Conservation (phyloP, 140 eudicot species). For the Anethum foeniculum region DNA sequence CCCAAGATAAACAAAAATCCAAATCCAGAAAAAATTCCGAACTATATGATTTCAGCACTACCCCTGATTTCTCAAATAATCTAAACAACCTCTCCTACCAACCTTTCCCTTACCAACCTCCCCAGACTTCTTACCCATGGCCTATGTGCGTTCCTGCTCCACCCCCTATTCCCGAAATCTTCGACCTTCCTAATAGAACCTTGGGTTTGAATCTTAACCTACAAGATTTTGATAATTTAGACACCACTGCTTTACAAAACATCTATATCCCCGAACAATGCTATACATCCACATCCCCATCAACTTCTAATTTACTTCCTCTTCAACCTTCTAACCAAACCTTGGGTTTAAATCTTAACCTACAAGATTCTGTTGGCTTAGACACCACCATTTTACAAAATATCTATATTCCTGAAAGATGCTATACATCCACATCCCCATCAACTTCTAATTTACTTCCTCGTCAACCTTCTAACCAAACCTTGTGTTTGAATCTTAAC, state of each 20-base stretch:
- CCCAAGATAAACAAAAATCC: constrained; percentile 27
- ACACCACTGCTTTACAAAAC: constrained; percentile 1
- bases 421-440: no score
- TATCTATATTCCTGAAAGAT: no score
- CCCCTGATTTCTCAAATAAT: constrained; percentile 15
- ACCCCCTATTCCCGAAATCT: constrained; percentile 26
- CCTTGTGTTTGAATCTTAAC: constrained; percentile 74
- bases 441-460: no score
- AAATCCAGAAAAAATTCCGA: constrained; percentile 37
- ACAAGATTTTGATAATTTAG: constrained; percentile 59
- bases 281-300: constrained; percentile 26
- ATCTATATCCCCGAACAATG: constrained; percentile 30
- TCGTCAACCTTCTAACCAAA: constrained; percentile 44
- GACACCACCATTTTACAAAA: no score
- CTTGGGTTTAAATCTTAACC: no score
- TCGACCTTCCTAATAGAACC: constrained; percentile 49
- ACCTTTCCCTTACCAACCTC: constrained; percentile 16
- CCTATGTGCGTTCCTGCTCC: constrained; percentile 33
- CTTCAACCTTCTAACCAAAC: no score
- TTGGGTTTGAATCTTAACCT: constrained; percentile 75
- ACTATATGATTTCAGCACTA: constrained; percentile 33
- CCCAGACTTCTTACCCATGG: constrained; percentile 25
- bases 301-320: neutral
- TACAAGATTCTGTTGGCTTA: no score
- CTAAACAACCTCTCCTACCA: constrained; percentile 24